A percentile compares a stretch with the other conserved stretches of the same genome.
These are phyloP conservation scores for Phalaenopsis hybrid DNA, from an alignment of 116 monocot species.

Conservation along the genomic window DNA sequence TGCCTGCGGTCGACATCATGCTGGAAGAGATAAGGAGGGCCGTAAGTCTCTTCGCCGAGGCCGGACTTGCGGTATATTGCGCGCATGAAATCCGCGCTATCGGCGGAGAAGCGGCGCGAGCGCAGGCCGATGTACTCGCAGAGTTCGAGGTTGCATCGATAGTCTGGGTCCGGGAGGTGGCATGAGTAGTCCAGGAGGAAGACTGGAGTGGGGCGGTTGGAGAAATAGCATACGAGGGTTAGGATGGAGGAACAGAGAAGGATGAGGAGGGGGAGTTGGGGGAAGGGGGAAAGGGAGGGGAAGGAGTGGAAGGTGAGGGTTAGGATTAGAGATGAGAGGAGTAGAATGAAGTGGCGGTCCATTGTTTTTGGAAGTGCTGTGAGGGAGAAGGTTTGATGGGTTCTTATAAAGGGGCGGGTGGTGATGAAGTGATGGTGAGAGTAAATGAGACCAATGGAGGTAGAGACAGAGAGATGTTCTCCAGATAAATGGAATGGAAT, in stretches of 20 bases:
- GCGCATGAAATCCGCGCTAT: slow-evolving; percentile 43
- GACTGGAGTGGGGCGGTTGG: slow-evolving; percentile 32
- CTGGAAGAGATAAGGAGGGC: slow-evolving; percentile 56
- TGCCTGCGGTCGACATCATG: slow-evolving; percentile 25
- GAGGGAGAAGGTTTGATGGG: not conserved
- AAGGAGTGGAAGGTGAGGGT: slow-evolving; percentile 19
- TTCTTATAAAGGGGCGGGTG: not conserved
- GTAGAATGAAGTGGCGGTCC: not conserved
- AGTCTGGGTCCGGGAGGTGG: slow-evolving; percentile 43
- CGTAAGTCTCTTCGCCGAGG: slow-evolving; percentile 69
- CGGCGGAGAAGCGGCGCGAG: slow-evolving; percentile 25
- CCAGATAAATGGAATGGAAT: no score
- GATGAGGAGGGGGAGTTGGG: slow-evolving; percentile 9
- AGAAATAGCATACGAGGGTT: slow-evolving; percentile 16
- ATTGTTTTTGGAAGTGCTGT: not conserved
- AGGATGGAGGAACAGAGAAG: slow-evolving; percentile 20
- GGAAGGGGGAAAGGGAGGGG: slow-evolving; percentile 8
- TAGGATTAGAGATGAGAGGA: slow-evolving; percentile 27
- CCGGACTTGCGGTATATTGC: slow-evolving; percentile 72
- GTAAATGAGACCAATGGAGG: not conserved
- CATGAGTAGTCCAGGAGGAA: slow-evolving; percentile 72
- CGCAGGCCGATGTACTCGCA: slow-evolving; percentile 59
- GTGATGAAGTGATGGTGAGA: not conserved
- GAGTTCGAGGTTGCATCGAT: slow-evolving; percentile 37
- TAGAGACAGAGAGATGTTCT: no score